Conservation (phyloP, 352 stramenopile species). For the Saprolegnia parasitica region DNA sequence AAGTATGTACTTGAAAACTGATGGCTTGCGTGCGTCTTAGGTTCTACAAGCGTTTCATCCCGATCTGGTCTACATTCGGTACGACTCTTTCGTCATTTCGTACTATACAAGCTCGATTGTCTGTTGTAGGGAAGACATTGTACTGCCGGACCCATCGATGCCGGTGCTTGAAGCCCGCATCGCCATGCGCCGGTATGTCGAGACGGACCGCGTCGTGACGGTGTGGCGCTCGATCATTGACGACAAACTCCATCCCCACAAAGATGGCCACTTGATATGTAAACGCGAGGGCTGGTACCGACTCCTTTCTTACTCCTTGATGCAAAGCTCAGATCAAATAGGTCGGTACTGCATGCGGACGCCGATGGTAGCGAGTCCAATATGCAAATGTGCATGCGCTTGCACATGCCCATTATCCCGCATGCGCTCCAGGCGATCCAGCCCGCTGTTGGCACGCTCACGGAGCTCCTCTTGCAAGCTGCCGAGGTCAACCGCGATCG, state of each 20-base stretch:
- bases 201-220: not conserved
- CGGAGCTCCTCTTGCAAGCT: constrained; percentile 1
- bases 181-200: constrained; percentile 1
- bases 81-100: not conserved
- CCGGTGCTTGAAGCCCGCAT: not conserved
- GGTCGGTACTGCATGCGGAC: not conserved
- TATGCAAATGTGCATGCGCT: not conserved
- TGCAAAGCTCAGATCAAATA: not conserved
- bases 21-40: not conserved
- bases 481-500: not conserved
- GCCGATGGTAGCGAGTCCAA: not conserved
- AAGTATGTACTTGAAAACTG: not conserved
- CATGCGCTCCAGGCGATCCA: not conserved
- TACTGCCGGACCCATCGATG: not conserved
- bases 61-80: not conserved
- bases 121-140: not conserved
- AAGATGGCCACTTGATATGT: not conserved
- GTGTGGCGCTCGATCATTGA: constrained; percentile 18
- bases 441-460: not conserved
- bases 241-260: constrained; percentile 5
- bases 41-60: not conserved
- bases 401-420: not conserved
- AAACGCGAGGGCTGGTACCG: constrained; percentile 16
- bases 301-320: not conserved
- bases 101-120: not conserved